Percentiles rank a stretch among this genome's conserved stretches.
Conservation (phyloP, 306 rosid species). For the Prosopis cineraria region DNA sequence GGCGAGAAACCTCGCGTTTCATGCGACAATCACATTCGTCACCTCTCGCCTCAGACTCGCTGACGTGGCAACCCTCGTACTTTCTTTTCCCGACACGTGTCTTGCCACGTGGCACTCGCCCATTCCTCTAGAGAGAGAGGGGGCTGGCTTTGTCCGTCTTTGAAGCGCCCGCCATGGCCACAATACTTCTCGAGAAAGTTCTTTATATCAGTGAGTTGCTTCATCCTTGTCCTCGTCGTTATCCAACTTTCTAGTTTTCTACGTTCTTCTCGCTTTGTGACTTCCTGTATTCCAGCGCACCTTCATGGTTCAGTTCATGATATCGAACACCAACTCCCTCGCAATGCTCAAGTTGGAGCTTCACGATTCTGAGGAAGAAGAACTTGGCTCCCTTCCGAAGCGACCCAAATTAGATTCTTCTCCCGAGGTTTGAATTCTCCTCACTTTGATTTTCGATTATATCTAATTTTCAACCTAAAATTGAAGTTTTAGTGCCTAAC, state of each 20-base stretch:
- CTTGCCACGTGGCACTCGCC: conserved; percentile 40
- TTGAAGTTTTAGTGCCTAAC: not conserved
- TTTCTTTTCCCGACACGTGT: conserved; percentile 41
- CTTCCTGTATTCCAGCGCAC: not conserved
- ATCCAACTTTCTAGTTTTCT: not conserved
- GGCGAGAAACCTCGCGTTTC: conserved; percentile 17
- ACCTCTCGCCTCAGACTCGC: not conserved
- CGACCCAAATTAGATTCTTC: conserved; percentile 47
- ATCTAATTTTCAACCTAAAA: not conserved
- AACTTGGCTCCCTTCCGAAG: conserved; percentile 45
- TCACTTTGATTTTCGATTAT: not conserved
- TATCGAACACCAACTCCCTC: conserved; percentile 35
- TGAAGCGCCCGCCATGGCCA: conserved; percentile 42
- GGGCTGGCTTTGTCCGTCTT: too few relatives aligned
- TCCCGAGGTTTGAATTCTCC: conserved; percentile 37
- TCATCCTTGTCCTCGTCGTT: not conserved
- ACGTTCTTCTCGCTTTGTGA: not conserved
- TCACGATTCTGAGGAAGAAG: conserved; percentile 38
- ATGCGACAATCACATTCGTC: not conserved
- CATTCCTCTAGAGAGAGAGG: not conserved
- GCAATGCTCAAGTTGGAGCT: conserved; percentile 55
- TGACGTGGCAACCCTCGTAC: not conserved
- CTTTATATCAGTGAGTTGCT: not conserved
- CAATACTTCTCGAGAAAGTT: not conserved
- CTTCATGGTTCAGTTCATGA: conserved; percentile 71